phyloP scores from a whole-genome alignment of 2,329 filamentous ascomycete species.

The Monosporascus sp. region DNA sequence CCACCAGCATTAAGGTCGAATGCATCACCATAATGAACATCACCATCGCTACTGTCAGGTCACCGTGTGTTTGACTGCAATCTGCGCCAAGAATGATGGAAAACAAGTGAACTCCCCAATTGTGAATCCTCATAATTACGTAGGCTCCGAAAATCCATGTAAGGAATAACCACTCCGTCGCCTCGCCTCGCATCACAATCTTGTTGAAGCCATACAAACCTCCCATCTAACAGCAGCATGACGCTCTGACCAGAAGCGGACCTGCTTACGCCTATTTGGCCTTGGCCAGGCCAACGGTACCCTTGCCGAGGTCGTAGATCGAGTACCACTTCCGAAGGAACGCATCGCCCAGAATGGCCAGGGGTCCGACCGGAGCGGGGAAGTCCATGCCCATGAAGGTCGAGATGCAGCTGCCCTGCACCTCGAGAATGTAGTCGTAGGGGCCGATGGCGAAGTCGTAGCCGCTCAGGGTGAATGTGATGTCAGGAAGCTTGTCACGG shows the following conservation, averaged over 20 bases:
- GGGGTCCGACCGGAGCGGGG: constrained; percentile 79
- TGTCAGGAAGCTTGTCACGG: constrained; percentile 77
- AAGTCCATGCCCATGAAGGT: constrained; percentile 97
- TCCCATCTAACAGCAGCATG: background rate
- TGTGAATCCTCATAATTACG: too few relatives aligned
- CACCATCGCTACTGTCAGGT: too few relatives aligned
- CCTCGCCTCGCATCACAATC: too few relatives aligned
- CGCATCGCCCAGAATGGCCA: constrained; percentile 90
- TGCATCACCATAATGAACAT: too few relatives aligned
- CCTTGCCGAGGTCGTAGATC: constrained; percentile 89
- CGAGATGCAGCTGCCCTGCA: constrained; percentile 93
- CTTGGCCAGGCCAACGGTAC: constrained; percentile 82
- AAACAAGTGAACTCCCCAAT: too few relatives aligned
- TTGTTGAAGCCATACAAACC: background rate
- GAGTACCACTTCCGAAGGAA: constrained; percentile 87
- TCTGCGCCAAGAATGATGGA: too few relatives aligned
- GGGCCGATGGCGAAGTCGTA: constrained; percentile 88
- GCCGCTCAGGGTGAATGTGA: constrained; percentile 85
- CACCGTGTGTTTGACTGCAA: too few relatives aligned
- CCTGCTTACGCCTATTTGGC: constrained; percentile 50
- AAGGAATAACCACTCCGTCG: too few relatives aligned
- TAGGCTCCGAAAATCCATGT: too few relatives aligned
- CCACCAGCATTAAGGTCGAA: too few relatives aligned
- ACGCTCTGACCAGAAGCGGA: background rate
- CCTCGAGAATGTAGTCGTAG: constrained; percentile 92